Base-by-base conservation (phyloP, 2,329 filamentous ascomycete genomes). In the Claviceps pazoutovae region DNA sequence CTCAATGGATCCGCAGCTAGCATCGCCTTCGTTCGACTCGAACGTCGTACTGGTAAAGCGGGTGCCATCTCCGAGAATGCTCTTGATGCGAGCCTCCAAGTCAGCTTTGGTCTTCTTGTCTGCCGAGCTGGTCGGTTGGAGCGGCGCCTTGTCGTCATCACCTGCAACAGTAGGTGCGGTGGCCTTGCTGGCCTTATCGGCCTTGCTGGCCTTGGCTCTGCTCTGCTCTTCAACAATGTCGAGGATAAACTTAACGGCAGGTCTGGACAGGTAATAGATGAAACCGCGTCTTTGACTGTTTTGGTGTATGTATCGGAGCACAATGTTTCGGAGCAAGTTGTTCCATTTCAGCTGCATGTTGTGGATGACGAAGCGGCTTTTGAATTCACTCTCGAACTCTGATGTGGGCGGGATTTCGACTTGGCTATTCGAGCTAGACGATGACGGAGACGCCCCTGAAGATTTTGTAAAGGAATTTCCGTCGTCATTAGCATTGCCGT, bases 321-420 rank as follows among this genome's bases (percentile, higher is more conserved):
- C 93, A 61, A 96, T 96, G 63, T 98, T 97, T 54, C 93, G 82
- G 39, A 98, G 71, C 11, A 90, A 80, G 60, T 98, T 98, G 71
- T 95, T 97, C 93, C 93, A 98, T 67, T 98, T 98, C 53, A 98
- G 73, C 62, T 98, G 93, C 64, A 94, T 80, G 61, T 98, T 98
- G 72, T 98, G 93, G 50, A 98, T 86, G 59, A 97, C 91, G 71
- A 98, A 98, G 2, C 93, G 86, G 63, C 98, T 98, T 65, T 94
- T 93, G 73, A 96, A 98, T 64, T 97, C 90, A 66, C 86, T 95
- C 48, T 87, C 83, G 58, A 91, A 91, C 57, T 96, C 89, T 16
- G 86, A 80, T 3, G 83, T 79, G 1, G 84, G 79, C 2, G 83
- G 80, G 1, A 84, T 77, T 56, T 88, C 82, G 50, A 84, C 71